Percentiles rank a stretch among this genome's conserved stretches.
Conservation (phyloP, 164 flowering plant genomes). For the Santalum album region DNA sequence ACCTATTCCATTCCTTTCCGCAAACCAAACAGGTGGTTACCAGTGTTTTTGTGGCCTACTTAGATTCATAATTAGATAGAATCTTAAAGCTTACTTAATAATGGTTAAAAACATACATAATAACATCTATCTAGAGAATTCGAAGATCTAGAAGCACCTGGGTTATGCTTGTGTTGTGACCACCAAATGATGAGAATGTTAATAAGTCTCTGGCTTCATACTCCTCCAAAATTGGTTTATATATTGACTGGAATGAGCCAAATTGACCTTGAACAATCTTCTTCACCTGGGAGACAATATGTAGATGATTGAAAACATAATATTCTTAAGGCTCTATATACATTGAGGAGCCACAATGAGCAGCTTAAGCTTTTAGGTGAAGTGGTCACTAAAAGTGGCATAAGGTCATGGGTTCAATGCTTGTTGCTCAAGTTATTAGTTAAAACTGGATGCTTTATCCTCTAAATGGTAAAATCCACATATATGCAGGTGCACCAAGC, state of each 20-base stretch:
- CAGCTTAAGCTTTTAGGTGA: no score
- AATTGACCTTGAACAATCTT: conserved; percentile 70
- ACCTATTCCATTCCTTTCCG: no score
- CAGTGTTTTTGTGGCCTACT: no score
- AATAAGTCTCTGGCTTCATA: conserved; percentile 43
- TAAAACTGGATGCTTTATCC: no score
- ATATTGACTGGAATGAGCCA: conserved; percentile 48
- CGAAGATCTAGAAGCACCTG: conserved; percentile 38
- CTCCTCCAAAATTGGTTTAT: conserved; percentile 55
- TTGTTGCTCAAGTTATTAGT: no score
- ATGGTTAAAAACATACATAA: neutral
- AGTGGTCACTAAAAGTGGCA: no score
- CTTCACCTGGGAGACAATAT: conserved; percentile 39
- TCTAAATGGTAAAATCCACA: no score
- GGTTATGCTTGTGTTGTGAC: conserved; percentile 19
- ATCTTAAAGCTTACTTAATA: neutral
- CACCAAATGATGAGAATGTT: conserved; percentile 27
- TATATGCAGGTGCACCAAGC: neutral
- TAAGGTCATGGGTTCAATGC: no score
- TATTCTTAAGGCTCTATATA: no score
- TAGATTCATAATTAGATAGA: neutral
- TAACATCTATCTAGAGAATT: neutral
- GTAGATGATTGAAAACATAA: no score
- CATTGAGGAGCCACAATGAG: no score
- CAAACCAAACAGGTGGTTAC: no score